A percentile compares a stretch with the other conserved stretches of the same genome.
phyloP scores from a whole-genome alignment of 148 eudicot species.

The Vaccinium corymbosum region DNA sequence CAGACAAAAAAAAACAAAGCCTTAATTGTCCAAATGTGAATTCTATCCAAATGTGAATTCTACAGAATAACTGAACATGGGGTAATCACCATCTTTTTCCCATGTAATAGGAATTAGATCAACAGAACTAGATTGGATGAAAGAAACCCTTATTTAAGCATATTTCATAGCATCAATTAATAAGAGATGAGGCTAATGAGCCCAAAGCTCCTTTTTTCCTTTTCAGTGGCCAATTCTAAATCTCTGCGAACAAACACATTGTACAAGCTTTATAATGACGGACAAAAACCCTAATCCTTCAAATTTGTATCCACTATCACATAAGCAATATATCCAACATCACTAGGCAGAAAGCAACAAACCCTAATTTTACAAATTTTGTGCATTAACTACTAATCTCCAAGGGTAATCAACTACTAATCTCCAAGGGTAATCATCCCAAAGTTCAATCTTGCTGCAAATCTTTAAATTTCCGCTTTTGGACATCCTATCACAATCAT shows the following conservation, averaged over 20 bases:
- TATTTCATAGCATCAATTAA: neutral
- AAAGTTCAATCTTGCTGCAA: neutral
- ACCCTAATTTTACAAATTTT: neutral
- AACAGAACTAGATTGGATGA: neutral
- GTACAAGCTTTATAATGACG: neutral
- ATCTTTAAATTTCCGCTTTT: neutral
- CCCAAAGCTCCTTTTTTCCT: neutral
- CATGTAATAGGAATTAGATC: neutral
- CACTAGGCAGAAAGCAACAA: neutral
- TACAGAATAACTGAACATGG: neutral
- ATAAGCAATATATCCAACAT: neutral
- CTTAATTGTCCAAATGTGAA: neutral
- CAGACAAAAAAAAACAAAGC: neutral
- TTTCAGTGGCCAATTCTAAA: neutral
- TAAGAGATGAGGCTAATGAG: neutral
- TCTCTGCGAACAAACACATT: neutral
- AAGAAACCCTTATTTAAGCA: neutral
- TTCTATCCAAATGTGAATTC: neutral
- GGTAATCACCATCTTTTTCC: neutral
- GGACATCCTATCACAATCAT: neutral
- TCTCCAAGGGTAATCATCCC: neutral
- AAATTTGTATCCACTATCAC: neutral
- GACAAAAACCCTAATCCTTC: neutral
- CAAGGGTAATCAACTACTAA: neutral
- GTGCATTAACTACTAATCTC: neutral